Conservation (phyloP, 305 asterid genomes). For the Petunia hybrid region DNA sequence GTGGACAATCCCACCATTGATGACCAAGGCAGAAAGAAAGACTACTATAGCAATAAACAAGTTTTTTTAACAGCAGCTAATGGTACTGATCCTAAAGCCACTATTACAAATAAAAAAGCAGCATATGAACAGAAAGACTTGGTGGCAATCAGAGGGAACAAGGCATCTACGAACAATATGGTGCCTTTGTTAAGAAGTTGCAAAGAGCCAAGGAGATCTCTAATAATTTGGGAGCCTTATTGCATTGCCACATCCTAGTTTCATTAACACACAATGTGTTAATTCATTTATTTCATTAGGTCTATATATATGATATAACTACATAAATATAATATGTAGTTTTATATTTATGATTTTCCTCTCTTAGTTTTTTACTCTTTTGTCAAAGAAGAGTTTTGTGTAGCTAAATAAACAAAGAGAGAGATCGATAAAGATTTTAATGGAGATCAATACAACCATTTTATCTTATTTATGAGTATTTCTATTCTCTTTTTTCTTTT, state of each 20-base stretch:
- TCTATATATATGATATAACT: background rate
- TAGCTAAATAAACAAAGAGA: constrained; percentile 32
- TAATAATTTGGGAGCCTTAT: constrained; percentile 44
- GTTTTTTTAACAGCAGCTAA: background rate
- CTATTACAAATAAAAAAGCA: background rate
- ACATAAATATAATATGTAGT: background rate
- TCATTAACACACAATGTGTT: background rate
- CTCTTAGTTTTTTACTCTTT: constrained; percentile 17
- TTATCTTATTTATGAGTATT: constrained; percentile 6
- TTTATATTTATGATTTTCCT: background rate
- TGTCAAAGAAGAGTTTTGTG: constrained; percentile 25
- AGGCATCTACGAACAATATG: constrained; percentile 36
- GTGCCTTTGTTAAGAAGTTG: constrained; percentile 40
- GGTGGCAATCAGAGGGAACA: constrained; percentile 43
- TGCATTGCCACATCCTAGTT: constrained; percentile 53
- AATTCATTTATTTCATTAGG: background rate
- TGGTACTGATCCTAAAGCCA: constrained; percentile 22
- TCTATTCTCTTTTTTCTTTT: background rate
- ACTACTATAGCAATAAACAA: constrained; percentile 8
- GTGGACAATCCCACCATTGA: background rate
- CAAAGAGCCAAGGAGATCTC: constrained; percentile 43
- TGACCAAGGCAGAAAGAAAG: background rate
- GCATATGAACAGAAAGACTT: constrained; percentile 38
- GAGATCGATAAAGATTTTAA: constrained; percentile 12
- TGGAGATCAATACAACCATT: constrained; percentile 21